Evolutionary conservation across 164 flowering plant genomes (phyloP), one percentile per base, ranked within the genome.

Genomic region (Kalanchoe fedtschenkoi): DNA sequence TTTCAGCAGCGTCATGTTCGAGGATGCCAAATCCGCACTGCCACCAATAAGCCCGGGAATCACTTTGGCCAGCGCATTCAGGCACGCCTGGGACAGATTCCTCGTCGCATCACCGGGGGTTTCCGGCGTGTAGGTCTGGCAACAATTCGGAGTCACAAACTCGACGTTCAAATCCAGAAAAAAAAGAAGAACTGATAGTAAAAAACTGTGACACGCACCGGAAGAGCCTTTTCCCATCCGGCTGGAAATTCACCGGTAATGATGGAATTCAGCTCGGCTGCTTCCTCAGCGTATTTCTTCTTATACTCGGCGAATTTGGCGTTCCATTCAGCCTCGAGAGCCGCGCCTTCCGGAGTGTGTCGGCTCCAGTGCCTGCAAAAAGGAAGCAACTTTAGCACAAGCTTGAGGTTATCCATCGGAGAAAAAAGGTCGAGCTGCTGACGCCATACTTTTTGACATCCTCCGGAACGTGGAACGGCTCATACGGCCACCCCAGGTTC

Each of bases 11-110:
- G 99, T 91, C 97, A 91, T 91, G 85, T 95, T 95, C 66, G 99
- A 95, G 67, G 96, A 88, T 55, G 99, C 97, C 63, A 95, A 95
- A 70, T 95, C 99, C 9, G 99, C 99, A 79, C 97, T 91, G 17
- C 97, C 99, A 74, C 99, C 99, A 41, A 95, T 70, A 35, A 95
- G 76, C 38, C 97, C 97, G 24, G 99, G 99, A 19, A 95, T 81
- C 59, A 80, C 88, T 42, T 72, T 75, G 16, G 88, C 95, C 56
- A 95, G 93, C 19, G 97, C 99, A 74, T 95, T 95, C 15, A 95
- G 89, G 64, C 72, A 68, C 68, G 62, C 65, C 42, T 91, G 97
- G 60, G 99, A 95, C 6, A 88, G 81, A 73, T 85, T 91, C 70
- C 99, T 78, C 53, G 99, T 93, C 22, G 99, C 96, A 70, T 90